Conservation (phyloP, 805 yeast species). For the Brettanomyces nanus region DNA sequence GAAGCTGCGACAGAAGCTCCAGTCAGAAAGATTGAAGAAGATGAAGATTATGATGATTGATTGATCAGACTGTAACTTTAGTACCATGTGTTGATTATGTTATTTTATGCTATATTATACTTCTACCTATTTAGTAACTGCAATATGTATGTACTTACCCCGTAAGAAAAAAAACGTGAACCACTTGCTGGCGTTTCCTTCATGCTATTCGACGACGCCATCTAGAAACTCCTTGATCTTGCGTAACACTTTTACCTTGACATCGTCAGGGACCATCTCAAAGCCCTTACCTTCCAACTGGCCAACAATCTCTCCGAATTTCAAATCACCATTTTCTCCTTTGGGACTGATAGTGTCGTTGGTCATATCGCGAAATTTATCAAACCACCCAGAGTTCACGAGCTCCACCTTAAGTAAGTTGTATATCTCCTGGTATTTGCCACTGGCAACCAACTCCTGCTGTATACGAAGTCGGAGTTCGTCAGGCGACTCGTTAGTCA, state of each 20-base stretch:
- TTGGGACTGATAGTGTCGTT: conserved; percentile 29
- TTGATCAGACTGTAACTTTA: not conserved
- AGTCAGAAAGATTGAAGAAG: conserved; percentile 7
- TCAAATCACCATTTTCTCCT: conserved; percentile 18
- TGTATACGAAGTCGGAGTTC: conserved; percentile 54
- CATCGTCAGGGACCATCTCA: conserved; percentile 57
- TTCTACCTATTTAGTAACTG: too few species aligned
- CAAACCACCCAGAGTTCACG: conserved; percentile 81
- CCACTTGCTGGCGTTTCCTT: too few species aligned
- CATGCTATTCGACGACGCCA: conserved; percentile 32
- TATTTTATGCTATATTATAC: not conserved
- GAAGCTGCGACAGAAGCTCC: conserved; percentile 1
- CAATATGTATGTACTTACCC: not conserved
- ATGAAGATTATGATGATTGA: conserved; percentile 4
- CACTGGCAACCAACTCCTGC: conserved; percentile 62
- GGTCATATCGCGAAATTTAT: conserved; percentile 57
- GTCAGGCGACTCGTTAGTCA: conserved; percentile 2
- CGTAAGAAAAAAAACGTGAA: too few species aligned
- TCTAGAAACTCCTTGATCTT: conserved; percentile 55
- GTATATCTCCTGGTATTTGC: conserved; percentile 73
- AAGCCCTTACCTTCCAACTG: conserved; percentile 59
- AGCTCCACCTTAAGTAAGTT: conserved; percentile 54
- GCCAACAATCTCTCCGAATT: conserved; percentile 43
- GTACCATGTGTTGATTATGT: not conserved
- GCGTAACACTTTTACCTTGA: conserved; percentile 50